These are phyloP conservation scores for Helminthosporium solani DNA, from an alignment of 2,329 filamentous ascomycete species.

Conservation along the genomic window DNA sequence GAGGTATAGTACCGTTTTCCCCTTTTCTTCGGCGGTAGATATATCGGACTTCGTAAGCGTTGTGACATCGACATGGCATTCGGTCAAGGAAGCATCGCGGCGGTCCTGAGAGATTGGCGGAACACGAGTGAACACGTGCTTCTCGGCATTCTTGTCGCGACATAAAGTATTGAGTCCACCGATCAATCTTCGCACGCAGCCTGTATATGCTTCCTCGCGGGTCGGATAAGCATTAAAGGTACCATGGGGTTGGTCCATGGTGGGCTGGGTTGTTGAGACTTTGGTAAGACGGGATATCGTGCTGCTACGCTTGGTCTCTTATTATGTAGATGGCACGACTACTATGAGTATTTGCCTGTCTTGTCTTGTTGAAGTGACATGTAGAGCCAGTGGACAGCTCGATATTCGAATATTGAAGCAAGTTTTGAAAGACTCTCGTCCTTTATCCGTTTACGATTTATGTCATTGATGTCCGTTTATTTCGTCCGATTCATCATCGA, in stretches of 20 bases:
- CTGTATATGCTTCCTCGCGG: constrained; percentile 6
- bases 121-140: constrained; percentile 19
- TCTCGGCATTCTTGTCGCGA: constrained; percentile 5
- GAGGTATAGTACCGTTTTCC: constrained; percentile 41
- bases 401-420: too few species aligned
- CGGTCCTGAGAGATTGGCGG: constrained; percentile 28
- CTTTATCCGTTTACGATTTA: not conserved
- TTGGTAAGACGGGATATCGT: constrained; percentile 29
- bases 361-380: not conserved
- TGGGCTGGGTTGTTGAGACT: constrained; percentile 16
- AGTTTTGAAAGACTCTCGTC: too few species aligned
- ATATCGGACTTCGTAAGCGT: constrained; percentile 16
- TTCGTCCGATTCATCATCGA: constrained; percentile 16
- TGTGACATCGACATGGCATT: constrained; percentile 24
- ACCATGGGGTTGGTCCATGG: constrained; percentile 2
- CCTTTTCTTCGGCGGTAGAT: constrained; percentile 26
- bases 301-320: constrained; percentile 21
- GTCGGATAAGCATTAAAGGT: constrained; percentile 5
- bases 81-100: constrained; percentile 34
- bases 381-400: not conserved
- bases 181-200: constrained; percentile 12
- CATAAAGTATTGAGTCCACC: constrained; percentile 12
- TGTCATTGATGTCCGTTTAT: constrained; percentile 2
- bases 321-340: constrained; percentile 24
- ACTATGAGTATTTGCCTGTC: not conserved